A percentile compares a stretch with the other conserved stretches of the same genome.
These are phyloP conservation scores for Musa acuminata DNA, from an alignment of 176 grass and related monocot species.

Conservation along the genomic window DNA sequence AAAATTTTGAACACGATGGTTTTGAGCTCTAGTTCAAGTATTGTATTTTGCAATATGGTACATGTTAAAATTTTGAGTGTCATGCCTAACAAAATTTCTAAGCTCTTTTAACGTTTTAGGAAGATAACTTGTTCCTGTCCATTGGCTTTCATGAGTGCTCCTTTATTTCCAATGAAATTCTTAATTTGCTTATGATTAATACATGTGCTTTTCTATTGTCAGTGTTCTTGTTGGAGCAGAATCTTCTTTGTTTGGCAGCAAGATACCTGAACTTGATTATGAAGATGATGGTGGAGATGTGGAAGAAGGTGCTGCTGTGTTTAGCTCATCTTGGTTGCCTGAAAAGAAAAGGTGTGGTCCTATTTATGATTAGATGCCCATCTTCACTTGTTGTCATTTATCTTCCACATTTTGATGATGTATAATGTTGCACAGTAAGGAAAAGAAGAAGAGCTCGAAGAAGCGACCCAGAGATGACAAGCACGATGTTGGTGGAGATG, in stretches of 20 bases:
- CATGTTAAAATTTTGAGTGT: neutral
- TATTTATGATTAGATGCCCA: neutral
- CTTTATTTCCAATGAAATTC: neutral
- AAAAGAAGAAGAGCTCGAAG: conserved; percentile 51
- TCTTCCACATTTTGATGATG: neutral
- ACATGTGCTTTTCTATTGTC: conserved; percentile 21
- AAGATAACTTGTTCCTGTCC: neutral
- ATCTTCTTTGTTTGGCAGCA: conserved; percentile 50
- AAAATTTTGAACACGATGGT: neutral
- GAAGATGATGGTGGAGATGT: conserved; percentile 43
- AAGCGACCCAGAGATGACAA: conserved; percentile 36
- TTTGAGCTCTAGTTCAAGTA: neutral
- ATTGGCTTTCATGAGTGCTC: neutral
- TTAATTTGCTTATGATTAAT: neutral
- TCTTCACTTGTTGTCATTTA: neutral
- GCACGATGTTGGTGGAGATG: conserved; percentile 35
- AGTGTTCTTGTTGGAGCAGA: conserved; percentile 72
- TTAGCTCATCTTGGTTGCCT: conserved; percentile 59
- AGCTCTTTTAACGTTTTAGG: neutral
- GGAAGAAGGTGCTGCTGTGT: conserved; percentile 52
- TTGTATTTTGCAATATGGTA: neutral
- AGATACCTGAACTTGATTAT: conserved; percentile 48
- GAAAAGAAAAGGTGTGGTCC: conserved; percentile 76
- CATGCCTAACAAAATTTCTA: neutral
- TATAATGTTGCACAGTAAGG: conserved; percentile 32